Conservation (phyloP, 1,139 yeast genomes). For the Hyphopichia burtonii region DNA sequence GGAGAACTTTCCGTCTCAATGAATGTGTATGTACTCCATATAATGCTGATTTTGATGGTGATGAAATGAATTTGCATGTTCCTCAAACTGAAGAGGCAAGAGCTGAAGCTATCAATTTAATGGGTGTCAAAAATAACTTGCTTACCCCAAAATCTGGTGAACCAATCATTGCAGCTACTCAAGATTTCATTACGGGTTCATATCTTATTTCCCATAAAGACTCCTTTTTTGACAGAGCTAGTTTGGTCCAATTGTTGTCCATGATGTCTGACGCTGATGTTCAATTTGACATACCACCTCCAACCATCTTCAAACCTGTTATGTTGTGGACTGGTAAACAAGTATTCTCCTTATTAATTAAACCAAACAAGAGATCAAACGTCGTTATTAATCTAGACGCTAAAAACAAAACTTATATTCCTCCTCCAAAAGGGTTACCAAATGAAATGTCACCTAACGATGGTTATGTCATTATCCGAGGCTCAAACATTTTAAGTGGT, state of each 20-base stretch:
- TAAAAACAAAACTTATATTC: slow-evolving; percentile 83
- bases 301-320: slow-evolving; percentile 86
- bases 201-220: slow-evolving; percentile 91
- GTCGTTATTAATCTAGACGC: slow-evolving; percentile 92
- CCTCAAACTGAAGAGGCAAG: slow-evolving; percentile 99
- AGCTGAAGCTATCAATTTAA: slow-evolving; percentile 93
- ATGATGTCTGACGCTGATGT: slow-evolving; percentile 95
- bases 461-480: slow-evolving; percentile 87
- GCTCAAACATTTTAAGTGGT: slow-evolving; percentile 86
- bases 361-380: slow-evolving; percentile 72
- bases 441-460: slow-evolving; percentile 98
- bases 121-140: slow-evolving; percentile 96
- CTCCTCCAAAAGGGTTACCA: slow-evolving; percentile 65
- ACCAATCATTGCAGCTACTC: slow-evolving; percentile 99
- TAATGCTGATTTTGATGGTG: slow-evolving; percentile 99
- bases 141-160: slow-evolving; percentile 98
- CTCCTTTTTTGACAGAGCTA: slow-evolving; percentile 84
- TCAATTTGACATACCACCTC: slow-evolving; percentile 94
- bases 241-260: slow-evolving; percentile 76
- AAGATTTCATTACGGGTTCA: slow-evolving; percentile 97
- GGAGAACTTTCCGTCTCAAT: slow-evolving; percentile 96
- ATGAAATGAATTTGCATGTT: slow-evolving; percentile 98
- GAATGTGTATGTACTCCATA: slow-evolving; percentile 99
- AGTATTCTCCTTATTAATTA: slow-evolving; percentile 81
- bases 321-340: slow-evolving; percentile 98